A percentile compares a stretch with the other conserved stretches of the same genome.
phyloP scores from a whole-genome alignment of 306 rosid genomes.

The Gynostemma pentaphyllum region DNA sequence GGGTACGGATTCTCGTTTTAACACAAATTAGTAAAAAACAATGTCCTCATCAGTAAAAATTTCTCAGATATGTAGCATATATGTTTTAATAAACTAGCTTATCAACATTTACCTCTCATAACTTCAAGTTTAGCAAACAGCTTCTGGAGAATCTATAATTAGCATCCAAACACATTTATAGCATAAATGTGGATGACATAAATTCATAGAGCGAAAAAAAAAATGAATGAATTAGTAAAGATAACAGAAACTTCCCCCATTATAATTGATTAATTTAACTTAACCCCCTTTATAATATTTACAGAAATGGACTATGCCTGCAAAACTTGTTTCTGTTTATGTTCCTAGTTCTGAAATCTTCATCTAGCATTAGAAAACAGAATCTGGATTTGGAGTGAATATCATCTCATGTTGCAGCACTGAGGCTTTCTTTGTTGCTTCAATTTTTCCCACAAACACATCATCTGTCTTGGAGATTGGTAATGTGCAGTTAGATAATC shows the following conservation, averaged over 20 bases:
- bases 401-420: slow-evolving; percentile 94
- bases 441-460: slow-evolving; percentile 80
- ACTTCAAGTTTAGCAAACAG: not conserved
- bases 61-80: not conserved
- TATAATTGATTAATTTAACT: not conserved
- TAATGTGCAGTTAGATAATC: slow-evolving; percentile 80
- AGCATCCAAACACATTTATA: not conserved
- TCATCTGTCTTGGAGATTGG: slow-evolving; percentile 91
- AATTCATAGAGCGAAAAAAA: not conserved
- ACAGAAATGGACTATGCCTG: slow-evolving; percentile 26
- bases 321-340: slow-evolving; percentile 28
- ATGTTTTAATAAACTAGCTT: not conserved
- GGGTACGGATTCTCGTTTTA: too few species aligned
- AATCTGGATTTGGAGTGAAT: not conserved
- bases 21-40: too few species aligned
- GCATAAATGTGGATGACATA: not conserved
- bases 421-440: slow-evolving; percentile 42
- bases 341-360: not conserved
- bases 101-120: not conserved
- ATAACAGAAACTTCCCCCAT: not conserved
- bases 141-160: not conserved
- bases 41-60: not conserved
- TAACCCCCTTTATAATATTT: slow-evolving; percentile 23
- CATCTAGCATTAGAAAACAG: too few species aligned
- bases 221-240: slow-evolving; percentile 4